Base-by-base conservation (phyloP, 306 rosid species). In the Quercus rubra region DNA sequence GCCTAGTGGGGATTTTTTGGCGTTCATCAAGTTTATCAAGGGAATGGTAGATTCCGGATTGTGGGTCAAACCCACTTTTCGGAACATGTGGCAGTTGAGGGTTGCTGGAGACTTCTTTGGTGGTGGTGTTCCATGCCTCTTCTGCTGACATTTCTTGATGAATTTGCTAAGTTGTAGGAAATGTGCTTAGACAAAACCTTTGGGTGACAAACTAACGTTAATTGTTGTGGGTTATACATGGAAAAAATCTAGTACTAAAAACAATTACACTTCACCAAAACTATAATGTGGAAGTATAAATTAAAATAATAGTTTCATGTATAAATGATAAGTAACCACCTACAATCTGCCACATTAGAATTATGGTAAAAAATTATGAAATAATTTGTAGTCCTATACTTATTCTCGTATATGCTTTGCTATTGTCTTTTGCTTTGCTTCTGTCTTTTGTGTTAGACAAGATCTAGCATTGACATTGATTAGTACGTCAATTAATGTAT, bases 11-110 rank as follows among this genome's bases (percentile, higher is more conserved):
- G 79, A 90, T 82, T 74, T 77, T 78, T 70, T 80, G 77, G 59
- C 38, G 75, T 30, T 76, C 61, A 7, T 31, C 79, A 62, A 92
- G 91, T 41, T 72, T 75, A 41, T 59, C 38, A 8, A 85, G 80
- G 30, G 97, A 83, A 58, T 85, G 94, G 52, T 87, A 94, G n/a
- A 90, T 87, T 55, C 97, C 87, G 38, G 91, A 87, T 71, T 46
- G 21, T 38, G 90, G 58, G 74, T 94, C 79, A 21, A 88, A 92
- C 61, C 93, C 97, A 61, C 86, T 85, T 2, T 43, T 81, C 11
- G 20, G 28, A 64, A 68, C 76, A 33, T 73, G 69, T 57, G 73
- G 49, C 3, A 70, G 61, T 7, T 9, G 80, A 35, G 79, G 43
- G 30, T 74, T 56, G 5, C 38, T 28, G 7, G 84, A 74, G n/a